Evolutionary conservation across 129 eudicot species (phyloP).

Genomic region (Lactuca sativa): DNA sequence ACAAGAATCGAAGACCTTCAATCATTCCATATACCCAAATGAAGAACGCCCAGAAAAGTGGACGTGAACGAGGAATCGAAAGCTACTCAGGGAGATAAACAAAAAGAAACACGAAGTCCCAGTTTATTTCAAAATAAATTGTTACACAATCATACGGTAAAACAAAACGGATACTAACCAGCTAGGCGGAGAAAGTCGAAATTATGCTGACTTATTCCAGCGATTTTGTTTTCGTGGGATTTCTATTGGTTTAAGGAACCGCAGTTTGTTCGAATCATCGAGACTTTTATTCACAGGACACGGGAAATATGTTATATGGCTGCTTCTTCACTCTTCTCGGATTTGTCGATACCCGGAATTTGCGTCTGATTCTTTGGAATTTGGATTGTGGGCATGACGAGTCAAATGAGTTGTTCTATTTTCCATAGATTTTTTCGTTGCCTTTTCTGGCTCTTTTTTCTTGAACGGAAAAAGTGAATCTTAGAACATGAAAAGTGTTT

Average conservation of each 20-base stretch:
- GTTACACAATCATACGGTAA: too few species aligned
- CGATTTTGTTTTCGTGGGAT: background rate
- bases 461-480: too few species aligned
- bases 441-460: background rate
- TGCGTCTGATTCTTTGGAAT: background rate
- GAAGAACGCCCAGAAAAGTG: too few species aligned
- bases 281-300: slow-evolving; percentile 7
- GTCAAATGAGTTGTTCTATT: background rate
- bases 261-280: background rate
- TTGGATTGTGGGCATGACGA: background rate
- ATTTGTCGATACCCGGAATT: slow-evolving; percentile 3
- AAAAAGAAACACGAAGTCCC: too few species aligned
- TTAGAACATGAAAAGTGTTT: too few species aligned
- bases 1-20: background rate
- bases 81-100: too few species aligned
- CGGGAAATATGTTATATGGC: background rate
- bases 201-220: background rate
- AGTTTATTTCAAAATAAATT: too few species aligned
- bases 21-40: too few species aligned
- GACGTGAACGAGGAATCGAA: too few species aligned
- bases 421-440: background rate
- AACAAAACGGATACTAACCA: background rate
- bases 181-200: background rate
- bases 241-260: background rate
- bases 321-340: background rate